phyloP scores from a whole-genome alignment of 2,329 filamentous ascomycete species.

The Scedosporium apiospermum region DNA sequence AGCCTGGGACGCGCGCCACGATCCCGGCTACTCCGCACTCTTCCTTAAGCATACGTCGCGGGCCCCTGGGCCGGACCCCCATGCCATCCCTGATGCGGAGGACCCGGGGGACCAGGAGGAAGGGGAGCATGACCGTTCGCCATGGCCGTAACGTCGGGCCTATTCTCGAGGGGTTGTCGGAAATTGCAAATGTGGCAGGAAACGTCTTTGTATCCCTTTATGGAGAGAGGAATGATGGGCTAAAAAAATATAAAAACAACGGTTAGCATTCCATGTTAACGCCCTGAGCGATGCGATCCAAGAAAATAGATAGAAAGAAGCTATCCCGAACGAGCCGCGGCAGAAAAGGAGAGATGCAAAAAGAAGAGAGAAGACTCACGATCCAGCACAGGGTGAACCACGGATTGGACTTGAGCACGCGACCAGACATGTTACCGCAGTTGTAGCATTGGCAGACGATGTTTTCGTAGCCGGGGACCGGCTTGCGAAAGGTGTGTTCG shows the following conservation, averaged over 20 bases:
- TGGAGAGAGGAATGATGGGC: constrained; percentile 63
- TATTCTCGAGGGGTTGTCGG: constrained; percentile 53
- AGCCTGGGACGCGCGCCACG: neutral
- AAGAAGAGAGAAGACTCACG: constrained; percentile 28
- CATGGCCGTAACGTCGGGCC: constrained; percentile 47
- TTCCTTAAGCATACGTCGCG: constrained; percentile 9
- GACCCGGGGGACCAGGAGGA: constrained; percentile 22
- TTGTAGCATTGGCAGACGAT: constrained; percentile 55
- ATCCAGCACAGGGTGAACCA: constrained; percentile 79
- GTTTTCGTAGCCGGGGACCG: constrained; percentile 52
- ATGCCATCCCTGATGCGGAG: constrained; percentile 23
- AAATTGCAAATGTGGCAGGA: constrained; percentile 70
- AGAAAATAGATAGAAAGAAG: too few relatives aligned
- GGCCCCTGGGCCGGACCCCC: constrained; percentile 12
- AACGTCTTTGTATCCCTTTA: constrained; percentile 59
- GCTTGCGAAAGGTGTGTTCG: constrained; percentile 51
- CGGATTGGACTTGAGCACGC: constrained; percentile 52
- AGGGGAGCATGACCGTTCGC: constrained; percentile 27
- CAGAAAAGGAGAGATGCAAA: neutral
- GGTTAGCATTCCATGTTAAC: neutral
- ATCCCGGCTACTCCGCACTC: constrained; percentile 9
- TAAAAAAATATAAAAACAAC: constrained; percentile 16
- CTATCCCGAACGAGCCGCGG: neutral
- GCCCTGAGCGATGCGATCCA: too few relatives aligned
- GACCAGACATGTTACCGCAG: constrained; percentile 54